Conservation (phyloP, 257 asterid species). For the Jasminum sambac region DNA sequence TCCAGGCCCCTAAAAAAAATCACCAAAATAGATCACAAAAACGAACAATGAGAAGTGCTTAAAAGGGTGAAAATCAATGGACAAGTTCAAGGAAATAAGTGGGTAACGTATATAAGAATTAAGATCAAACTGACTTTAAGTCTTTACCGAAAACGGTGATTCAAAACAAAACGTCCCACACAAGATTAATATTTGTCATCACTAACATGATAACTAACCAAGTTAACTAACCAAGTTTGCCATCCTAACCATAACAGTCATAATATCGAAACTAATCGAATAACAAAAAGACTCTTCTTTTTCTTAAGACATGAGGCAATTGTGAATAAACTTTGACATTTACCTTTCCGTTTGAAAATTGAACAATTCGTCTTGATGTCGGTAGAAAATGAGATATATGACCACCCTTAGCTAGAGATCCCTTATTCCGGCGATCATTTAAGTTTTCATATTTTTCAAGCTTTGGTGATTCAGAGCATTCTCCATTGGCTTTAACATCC, state of each 20-base stretch:
- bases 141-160: conserved; percentile 16
- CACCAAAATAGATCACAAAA: conserved; percentile 3
- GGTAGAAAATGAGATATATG: conserved; percentile 83
- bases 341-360: conserved; percentile 92
- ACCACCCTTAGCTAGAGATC: conserved; percentile 38
- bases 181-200: not conserved
- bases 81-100: too few species aligned
- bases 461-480: conserved; percentile 27
- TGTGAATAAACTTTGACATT: conserved; percentile 4
- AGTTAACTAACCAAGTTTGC: not conserved
- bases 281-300: conserved; percentile 1
- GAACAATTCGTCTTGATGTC: conserved; percentile 92
- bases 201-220: not conserved
- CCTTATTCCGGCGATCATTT: conserved; percentile 26
- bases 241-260: not conserved
- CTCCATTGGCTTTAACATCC: conserved; percentile 43
- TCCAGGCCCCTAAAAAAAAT: conserved; percentile 72
- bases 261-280: not conserved
- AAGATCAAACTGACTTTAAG: not conserved
- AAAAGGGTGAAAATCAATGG: too few species aligned
- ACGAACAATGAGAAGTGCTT: too few species aligned
- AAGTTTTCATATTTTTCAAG: conserved; percentile 35
- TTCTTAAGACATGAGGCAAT: conserved; percentile 10
- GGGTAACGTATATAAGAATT: too few species aligned
- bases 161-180: not conserved